Evolutionary conservation across 371 early-diverging fungal genomes (phyloP), one percentile per base, ranked within the genome.

Genomic region (Mucor mucedo): DNA sequence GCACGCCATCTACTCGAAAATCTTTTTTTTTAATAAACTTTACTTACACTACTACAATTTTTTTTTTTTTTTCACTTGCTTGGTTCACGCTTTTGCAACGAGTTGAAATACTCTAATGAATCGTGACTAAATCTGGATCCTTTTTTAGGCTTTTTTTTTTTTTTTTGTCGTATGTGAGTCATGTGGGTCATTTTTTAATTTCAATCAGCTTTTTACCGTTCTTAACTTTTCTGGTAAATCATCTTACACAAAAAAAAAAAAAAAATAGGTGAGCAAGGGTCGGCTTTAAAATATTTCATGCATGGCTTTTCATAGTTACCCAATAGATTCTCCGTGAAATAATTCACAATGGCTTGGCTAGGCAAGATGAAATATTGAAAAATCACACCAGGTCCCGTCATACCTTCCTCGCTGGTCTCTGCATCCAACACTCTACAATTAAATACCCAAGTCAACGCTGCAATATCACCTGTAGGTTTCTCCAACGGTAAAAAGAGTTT

Each of bases 331-430:
- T 63, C 63, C 16, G 57, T 52, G 30, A 57, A 67, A 42, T 62
- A 38, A 48, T 67, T 55, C 2, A 57, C 45, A 38, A 67, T 52
- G 2, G 56, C 35, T 53, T 62, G 58, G 14, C 62, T 62, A 1
- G 67, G 67, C 28, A 32, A 2, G 5, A 58, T 61, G 13, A 67
- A 67, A 47, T 67, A 38, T 3, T 58, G 39, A 16, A 39, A 67
- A 42, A 67, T 50, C 8, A 67, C 44, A 27, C 58, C 39, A 21
- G 67, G 62, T 4, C 66, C 66, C 10, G 50, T 66, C n/a, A 54
- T 28, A 2, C 4, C 16, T 6, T 45, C 50, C 2, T 13, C 16
- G 13, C 16, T 10, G 11, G 28, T 16, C 5, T 54, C 35, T 21
- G 50, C 42, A 52, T 58, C 65, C 8, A 65, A 44, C 21, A 65